Conservation (phyloP, 352 stramenopile species). For the Phytophthora sojae region DNA sequence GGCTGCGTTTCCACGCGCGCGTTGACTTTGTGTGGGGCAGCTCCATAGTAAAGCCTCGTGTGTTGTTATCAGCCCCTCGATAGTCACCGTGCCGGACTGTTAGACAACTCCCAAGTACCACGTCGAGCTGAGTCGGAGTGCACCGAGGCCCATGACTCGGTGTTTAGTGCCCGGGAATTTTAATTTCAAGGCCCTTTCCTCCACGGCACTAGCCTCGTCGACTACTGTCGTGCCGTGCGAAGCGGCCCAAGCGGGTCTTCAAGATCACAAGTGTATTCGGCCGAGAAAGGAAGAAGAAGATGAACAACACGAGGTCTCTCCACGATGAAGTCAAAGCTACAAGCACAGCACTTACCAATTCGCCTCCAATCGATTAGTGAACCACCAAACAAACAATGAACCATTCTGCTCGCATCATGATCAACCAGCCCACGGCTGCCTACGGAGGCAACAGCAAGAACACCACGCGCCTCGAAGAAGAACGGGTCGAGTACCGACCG, state of each 20-base stretch:
- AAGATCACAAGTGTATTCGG: conserved; percentile 6
- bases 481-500: not conserved
- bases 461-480: not conserved
- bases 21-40: too few species aligned
- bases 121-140: not conserved
- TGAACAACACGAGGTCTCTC: not conserved
- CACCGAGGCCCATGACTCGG: not conserved
- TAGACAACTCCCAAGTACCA: too few species aligned
- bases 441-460: not conserved
- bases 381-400: not conserved
- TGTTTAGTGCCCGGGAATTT: not conserved
- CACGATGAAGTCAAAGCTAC: not conserved
- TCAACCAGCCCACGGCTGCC: not conserved
- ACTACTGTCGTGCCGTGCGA: conserved; percentile 3
- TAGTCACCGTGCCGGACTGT: not conserved
- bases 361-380: not conserved
- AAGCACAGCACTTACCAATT: not conserved
- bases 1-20: not conserved
- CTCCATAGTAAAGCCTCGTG: not conserved
- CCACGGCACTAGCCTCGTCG: not conserved
- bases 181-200: conserved; percentile 1
- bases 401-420: not conserved
- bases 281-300: not conserved
- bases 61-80: not conserved
- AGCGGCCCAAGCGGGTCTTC: not conserved